Evolutionary conservation across 352 stramenopile genomes (phyloP), one percentile per base, ranked within the genome.

Genomic region (Aphanomyces invadans): DNA sequence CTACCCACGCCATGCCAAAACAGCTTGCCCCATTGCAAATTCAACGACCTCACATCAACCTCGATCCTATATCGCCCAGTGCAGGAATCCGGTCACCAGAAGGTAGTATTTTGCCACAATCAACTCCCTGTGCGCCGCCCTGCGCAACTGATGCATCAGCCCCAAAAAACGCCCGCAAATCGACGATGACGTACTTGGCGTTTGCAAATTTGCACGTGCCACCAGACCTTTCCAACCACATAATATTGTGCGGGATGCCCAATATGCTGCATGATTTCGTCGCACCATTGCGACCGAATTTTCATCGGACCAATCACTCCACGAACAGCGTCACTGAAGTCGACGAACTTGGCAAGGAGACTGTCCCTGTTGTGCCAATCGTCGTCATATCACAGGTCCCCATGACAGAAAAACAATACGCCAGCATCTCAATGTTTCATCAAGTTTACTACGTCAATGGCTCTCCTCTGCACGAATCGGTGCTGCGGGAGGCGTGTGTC

Each of bases 211-310:
- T 29, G 10, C 28, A 26, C 28, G 19, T 69, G 1, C 80, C 83
- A 11, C 17, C 29, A n/a, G 42, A 74, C 29, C 51, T 88, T 0
- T 54, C 17, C 23, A 72, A 74, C 3, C 80, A 89, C 65, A 87
- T 78, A n/a, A 80, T 91, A 0, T 65, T 89, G 0, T 91, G 83
- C n/a, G 80, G 83, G 7, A 85, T 74, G 0, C 80, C 80, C 4
- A 87, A 74, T 54, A 87, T 72, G 38, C 87, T 87, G 53, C 21
- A 71, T 0, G 76, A 83, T 1, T 79, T 91, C 28, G 61, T 91
- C 10, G 56, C 69, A 3, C 87, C 76, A 25, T 46, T 91, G 26
- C 70, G 63, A 3, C 80, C 23, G 29, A 9, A 5, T 12, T 10
- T 33, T 4, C 25, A n/a, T 5, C 49, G 49, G 21, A 9, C 12